Percentiles rank a stretch among this genome's conserved stretches.
These are phyloP conservation scores for Chlorella sp. DNA, from an alignment of 139 green algal species.

Conservation along the genomic window DNA sequence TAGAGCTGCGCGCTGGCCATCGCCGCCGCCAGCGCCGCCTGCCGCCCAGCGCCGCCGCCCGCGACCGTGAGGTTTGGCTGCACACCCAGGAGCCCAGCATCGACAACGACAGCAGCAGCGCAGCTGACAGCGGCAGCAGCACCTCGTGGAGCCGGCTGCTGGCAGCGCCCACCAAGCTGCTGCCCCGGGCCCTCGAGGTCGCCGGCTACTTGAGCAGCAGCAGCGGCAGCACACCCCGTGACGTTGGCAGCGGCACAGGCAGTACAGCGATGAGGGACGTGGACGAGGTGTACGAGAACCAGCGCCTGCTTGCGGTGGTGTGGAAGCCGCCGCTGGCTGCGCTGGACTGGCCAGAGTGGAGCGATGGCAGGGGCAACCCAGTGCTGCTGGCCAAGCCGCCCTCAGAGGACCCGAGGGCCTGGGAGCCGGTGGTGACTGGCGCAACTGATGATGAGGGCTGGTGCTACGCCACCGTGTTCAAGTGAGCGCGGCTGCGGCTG, in stretches of 20 bases:
- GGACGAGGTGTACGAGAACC: conserved; percentile 11
- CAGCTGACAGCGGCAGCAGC: too few species aligned
- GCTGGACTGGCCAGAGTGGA: conserved; percentile 61
- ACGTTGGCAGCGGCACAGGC: too few species aligned
- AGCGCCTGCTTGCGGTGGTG: neutral
- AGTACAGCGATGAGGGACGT: neutral
- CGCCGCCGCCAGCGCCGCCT: too few species aligned
- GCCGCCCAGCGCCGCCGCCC: too few species aligned
- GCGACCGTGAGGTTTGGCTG: too few species aligned
- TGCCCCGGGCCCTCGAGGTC: too few species aligned
- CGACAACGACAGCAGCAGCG: too few species aligned
- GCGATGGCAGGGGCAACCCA: conserved; percentile 21
- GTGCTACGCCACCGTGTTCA: conserved; percentile 65
- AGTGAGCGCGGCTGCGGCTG: conserved; percentile 17
- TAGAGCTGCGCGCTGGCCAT: too few species aligned
- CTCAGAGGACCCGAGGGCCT: neutral
- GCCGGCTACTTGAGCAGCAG: neutral
- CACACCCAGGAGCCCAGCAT: too few species aligned
- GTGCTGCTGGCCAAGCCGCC: conserved; percentile 15
- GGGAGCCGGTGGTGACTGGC: conserved; percentile 34
- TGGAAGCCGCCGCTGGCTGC: conserved; percentile 38
- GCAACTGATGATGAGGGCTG: conserved; percentile 58
- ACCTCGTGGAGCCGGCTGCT: too few species aligned
- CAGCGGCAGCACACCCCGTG: neutral
- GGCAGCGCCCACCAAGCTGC: too few species aligned